These are phyloP conservation scores for Leishmania lainsoni DNA, from an alignment of 208 protist genomes.

Conservation along the genomic window DNA sequence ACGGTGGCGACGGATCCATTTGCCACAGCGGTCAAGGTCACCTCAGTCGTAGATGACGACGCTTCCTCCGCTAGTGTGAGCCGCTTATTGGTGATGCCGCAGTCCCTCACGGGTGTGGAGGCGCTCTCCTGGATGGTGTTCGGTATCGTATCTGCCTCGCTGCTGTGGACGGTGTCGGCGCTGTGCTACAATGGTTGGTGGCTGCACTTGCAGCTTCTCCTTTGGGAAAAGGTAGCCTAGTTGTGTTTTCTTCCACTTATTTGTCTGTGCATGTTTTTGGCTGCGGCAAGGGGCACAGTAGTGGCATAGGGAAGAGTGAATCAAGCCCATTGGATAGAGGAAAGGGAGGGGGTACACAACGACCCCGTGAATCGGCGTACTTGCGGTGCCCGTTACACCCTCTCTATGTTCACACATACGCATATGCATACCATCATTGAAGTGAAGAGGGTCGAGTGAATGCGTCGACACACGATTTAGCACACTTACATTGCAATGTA, in stretches of 20 bases:
- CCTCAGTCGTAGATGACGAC: constrained; percentile 7
- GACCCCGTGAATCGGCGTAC: background rate
- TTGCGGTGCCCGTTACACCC: background rate
- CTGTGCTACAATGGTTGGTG: constrained; percentile 76
- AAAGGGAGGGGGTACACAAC: background rate
- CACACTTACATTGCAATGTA: background rate
- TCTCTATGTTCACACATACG: background rate
- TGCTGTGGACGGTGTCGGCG: constrained; percentile 68
- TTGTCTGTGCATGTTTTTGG: background rate
- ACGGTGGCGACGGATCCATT: constrained; percentile 16
- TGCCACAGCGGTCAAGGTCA: constrained; percentile 22
- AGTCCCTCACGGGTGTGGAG: constrained; percentile 52
- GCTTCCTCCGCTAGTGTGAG: background rate
- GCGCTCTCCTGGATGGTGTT: constrained; percentile 62
- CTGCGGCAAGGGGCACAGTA: background rate
- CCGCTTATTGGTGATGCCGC: constrained; percentile 15
- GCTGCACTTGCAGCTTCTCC: constrained; percentile 68
- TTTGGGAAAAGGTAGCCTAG: constrained; percentile 53
- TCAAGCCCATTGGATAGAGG: no score
- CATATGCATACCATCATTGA: background rate
- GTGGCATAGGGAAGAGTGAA: background rate
- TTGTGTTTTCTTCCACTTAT: background rate
- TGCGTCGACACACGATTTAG: background rate
- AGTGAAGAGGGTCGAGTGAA: background rate
- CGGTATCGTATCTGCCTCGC: constrained; percentile 55